Evolutionary conservation across 2,329 filamentous ascomycete genomes (phyloP).

Genomic region (Hypoxylon sp.): DNA sequence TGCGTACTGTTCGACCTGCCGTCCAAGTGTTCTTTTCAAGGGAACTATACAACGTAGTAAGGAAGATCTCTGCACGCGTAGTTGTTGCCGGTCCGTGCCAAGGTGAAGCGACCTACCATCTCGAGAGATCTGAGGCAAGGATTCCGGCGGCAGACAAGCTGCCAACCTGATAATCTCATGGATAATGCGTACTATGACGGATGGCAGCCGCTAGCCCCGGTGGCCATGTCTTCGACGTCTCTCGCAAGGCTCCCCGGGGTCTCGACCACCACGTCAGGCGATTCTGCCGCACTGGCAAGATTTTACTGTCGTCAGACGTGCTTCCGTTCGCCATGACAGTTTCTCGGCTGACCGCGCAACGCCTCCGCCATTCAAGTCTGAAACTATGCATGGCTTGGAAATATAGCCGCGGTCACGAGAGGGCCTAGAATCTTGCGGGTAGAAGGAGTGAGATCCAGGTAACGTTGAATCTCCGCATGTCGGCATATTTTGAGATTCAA

Average conservation of each 20-base stretch:
- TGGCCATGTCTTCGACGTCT: conserved; percentile 28
- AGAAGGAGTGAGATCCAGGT: conserved; percentile 33
- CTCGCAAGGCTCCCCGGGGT: conserved; percentile 35
- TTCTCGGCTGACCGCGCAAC: conserved; percentile 23
- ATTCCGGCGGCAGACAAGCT: conserved; percentile 38
- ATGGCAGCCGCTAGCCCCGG: conserved; percentile 36
- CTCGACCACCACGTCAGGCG: conserved; percentile 35
- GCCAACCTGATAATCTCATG: conserved; percentile 25
- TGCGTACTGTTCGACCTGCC: conserved; percentile 39
- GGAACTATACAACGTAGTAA: conserved; percentile 38
- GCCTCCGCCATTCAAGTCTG: conserved; percentile 31
- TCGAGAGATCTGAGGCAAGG: conserved; percentile 47
- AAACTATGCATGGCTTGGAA: conserved; percentile 22
- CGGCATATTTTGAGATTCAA: conserved; percentile 20
- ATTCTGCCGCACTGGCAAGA: conserved; percentile 36
- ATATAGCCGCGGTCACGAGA: conserved; percentile 26
- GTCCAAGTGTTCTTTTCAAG: conserved; percentile 24
- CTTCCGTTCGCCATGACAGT: conserved; percentile 32
- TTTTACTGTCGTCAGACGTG: conserved; percentile 43
- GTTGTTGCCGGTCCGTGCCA: conserved; percentile 31
- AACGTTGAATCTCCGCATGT: conserved; percentile 39
- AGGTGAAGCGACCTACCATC: conserved; percentile 43
- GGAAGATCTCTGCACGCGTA: conserved; percentile 27
- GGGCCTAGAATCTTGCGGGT: conserved; percentile 25
- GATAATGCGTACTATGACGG: conserved; percentile 31